Evolutionary conservation across 1,284 basidiomycete genomes (phyloP), one percentile per base, ranked within the genome.

Genomic region (Ceratobasidium sp.): DNA sequence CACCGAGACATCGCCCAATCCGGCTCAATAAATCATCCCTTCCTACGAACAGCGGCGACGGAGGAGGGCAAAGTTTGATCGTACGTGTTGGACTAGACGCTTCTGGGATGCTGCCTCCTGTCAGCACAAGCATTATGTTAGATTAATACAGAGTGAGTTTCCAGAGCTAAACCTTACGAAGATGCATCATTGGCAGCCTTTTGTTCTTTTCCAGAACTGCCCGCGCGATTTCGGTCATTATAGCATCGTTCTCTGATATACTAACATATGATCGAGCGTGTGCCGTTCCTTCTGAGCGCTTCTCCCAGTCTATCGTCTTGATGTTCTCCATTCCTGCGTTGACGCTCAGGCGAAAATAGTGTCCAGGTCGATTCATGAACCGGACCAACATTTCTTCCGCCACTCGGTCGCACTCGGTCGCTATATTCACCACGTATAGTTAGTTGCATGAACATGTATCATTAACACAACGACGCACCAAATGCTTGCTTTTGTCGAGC

Each of bases 341-440:
- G 0, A 70, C 68, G 39, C 39, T 53, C 2, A 70, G n/a, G 1
- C 68, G 42, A 56, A 70, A 70, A 28, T 70, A 70, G 26, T 55
- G 7, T 3, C 53, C 53, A 1, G 33, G n/a, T 1, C 18, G 15
- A n/a, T 56, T 28, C 39, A 7, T 40, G 18, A 70, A 70, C 23
- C 68, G 68, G 3, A 7, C 9, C 4, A 26, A n/a, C 68, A 70
- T 39, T 7, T 70, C 68, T 10, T 40, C 23, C 33, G 68, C 68
- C 9, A 56, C 51, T 39, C 53, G 49, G 23, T 56, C 68, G 51
- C 28, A 33, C 4, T 33, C 33, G 33, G 33, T 33, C 33, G 33
- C 33, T 33, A 33, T 33, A 33, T 4, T 4, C 33, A 33, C 33
- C 33, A 33, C 4, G 4, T 4, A 4, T 33, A 33, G 4, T 1